A percentile compares a stretch with the other conserved stretches of the same genome.
phyloP scores from a whole-genome alignment of 2,329 filamentous ascomycete species.

The Pezicula neosporulosa region DNA sequence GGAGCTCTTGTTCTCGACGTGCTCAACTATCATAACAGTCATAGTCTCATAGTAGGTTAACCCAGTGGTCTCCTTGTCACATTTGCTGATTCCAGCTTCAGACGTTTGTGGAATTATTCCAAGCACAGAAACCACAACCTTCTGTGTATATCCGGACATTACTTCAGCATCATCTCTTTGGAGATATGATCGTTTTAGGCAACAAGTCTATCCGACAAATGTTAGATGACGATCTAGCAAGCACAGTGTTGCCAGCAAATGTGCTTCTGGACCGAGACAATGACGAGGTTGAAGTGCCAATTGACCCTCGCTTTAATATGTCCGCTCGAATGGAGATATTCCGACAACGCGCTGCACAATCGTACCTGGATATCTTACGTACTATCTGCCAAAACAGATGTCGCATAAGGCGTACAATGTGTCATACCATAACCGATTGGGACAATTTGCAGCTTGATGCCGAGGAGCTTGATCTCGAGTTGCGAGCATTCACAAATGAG shows the following conservation, averaged over 20 bases:
- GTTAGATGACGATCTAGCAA: constrained; percentile 76
- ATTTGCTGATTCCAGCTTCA: constrained; percentile 28
- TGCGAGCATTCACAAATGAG: constrained; percentile 61
- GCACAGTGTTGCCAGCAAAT: constrained; percentile 70
- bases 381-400: constrained; percentile 88
- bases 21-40: constrained; percentile 63
- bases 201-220: constrained; percentile 68
- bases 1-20: constrained; percentile 66
- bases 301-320: constrained; percentile 71
- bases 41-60: constrained; percentile 62
- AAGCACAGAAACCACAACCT: constrained; percentile 77
- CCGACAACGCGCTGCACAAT: constrained; percentile 57
- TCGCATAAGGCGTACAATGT: constrained; percentile 83
- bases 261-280: constrained; percentile 69
- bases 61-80: not conserved
- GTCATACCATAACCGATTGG: constrained; percentile 79
- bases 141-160: constrained; percentile 80
- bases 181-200: constrained; percentile 66
- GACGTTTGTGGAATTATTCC: constrained; percentile 72
- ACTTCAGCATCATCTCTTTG: constrained; percentile 72
- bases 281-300: constrained; percentile 71
- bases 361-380: constrained; percentile 80
- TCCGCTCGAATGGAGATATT: constrained; percentile 71
- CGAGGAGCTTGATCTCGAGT: constrained; percentile 68
- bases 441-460: constrained; percentile 80